A percentile compares a stretch with the other conserved stretches of the same genome.
Conservation (phyloP, 805 yeast genomes). For the Candida easanensis region DNA sequence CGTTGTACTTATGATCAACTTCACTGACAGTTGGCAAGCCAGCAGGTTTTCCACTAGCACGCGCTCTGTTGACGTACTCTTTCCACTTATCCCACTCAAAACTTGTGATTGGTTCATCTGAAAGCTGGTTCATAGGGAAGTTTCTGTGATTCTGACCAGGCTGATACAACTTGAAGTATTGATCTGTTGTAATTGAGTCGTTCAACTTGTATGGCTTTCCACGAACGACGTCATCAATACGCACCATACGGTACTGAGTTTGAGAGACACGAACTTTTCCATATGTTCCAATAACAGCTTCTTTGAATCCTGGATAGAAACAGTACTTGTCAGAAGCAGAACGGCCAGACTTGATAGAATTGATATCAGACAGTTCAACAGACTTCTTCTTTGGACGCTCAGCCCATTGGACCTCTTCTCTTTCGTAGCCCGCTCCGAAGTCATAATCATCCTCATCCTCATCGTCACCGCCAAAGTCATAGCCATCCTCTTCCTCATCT, state of each 20-base stretch:
- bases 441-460: slow-evolving; percentile 45
- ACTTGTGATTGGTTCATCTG: slow-evolving; percentile 69
- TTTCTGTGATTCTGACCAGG: slow-evolving; percentile 70
- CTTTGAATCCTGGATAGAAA: slow-evolving; percentile 78
- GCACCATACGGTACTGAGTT: slow-evolving; percentile 79
- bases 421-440: slow-evolving; percentile 36
- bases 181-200: slow-evolving; percentile 43
- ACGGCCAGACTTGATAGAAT: slow-evolving; percentile 74
- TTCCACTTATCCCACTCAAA: slow-evolving; percentile 75
- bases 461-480: slow-evolving; percentile 40
- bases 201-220: slow-evolving; percentile 51
- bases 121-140: slow-evolving; percentile 74
- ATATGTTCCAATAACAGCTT: slow-evolving; percentile 66
- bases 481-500: slow-evolving; percentile 35
- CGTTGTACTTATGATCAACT: slow-evolving; percentile 60
- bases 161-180: slow-evolving; percentile 72
- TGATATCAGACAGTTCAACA: slow-evolving; percentile 63
- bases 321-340: slow-evolving; percentile 69
- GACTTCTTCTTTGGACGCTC: slow-evolving; percentile 39
- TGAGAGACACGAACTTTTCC: slow-evolving; percentile 77
- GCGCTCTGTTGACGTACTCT: slow-evolving; percentile 56
- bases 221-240: slow-evolving; percentile 61
- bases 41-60: slow-evolving; percentile 27
- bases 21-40: slow-evolving; percentile 62
- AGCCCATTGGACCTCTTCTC: slow-evolving; percentile 48